phyloP scores from a whole-genome alignment of 805 yeast species.

The Wickerhamiella qilinensis region DNA sequence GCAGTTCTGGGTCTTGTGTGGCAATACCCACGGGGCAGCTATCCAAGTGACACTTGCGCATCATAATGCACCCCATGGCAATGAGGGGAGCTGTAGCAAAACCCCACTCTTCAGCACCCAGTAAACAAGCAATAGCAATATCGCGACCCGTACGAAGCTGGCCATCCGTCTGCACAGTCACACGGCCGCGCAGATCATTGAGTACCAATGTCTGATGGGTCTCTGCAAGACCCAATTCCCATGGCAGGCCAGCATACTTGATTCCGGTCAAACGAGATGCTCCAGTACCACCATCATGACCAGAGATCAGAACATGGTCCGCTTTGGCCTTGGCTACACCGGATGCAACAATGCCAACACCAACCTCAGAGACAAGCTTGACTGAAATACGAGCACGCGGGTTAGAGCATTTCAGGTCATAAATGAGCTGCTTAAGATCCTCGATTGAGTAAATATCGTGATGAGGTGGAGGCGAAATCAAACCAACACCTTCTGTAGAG shows the following conservation, averaged over 20 bases:
- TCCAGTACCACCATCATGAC: constrained; percentile 99
- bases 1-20: constrained; percentile 87
- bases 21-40: constrained; percentile 98
- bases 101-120: constrained; percentile 98
- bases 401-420: constrained; percentile 90
- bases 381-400: constrained; percentile 96
- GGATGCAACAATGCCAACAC: constrained; percentile 97
- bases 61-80: constrained; percentile 94
- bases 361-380: constrained; percentile 92
- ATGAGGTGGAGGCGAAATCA: constrained; percentile 97
- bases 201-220: constrained; percentile 93
- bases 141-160: constrained; percentile 95
- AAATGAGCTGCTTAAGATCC: constrained; percentile 90
- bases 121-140: constrained; percentile 84
- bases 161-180: constrained; percentile 95
- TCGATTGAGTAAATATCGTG: constrained; percentile 97
- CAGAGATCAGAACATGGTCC: constrained; percentile 86
- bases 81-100: constrained; percentile 94
- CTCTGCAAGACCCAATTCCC: constrained; percentile 98
- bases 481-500: constrained; percentile 91
- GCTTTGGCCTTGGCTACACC: constrained; percentile 99
- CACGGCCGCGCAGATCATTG: constrained; percentile 92
- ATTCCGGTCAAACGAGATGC: constrained; percentile 97
- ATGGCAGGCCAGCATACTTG: constrained; percentile 93
- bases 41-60: constrained; percentile 86